Percentiles rank a stretch among this genome's conserved stretches.
phyloP scores from a whole-genome alignment of 140 eudicot genomes.

The Senecio squalidus region DNA sequence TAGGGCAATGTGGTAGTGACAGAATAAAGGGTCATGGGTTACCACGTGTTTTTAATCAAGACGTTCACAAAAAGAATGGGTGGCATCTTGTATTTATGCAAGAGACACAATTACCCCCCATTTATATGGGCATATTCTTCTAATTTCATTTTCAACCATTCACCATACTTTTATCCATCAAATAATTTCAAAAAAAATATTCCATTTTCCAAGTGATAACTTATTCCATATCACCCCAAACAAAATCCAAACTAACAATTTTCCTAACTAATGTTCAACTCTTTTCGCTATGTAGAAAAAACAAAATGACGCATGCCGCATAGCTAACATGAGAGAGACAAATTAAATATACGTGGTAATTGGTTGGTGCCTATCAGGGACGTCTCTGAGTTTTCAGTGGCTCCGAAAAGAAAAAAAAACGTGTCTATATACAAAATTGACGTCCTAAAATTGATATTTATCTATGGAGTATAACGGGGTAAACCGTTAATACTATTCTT shows the following conservation, averaged over 20 bases:
- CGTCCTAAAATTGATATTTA: too few species aligned
- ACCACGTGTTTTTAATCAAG: constrained; percentile 19
- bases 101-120: constrained; percentile 23
- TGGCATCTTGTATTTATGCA: constrained; percentile 47
- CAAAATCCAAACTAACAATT: constrained; percentile 15
- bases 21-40: constrained; percentile 30
- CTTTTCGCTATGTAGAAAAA: too few species aligned
- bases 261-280: constrained; percentile 17
- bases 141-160: constrained; percentile 37
- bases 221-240: constrained; percentile 24
- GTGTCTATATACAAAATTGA: too few species aligned
- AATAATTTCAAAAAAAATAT: constrained; percentile 19
- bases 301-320: too few species aligned
- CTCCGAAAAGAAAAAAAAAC: too few species aligned
- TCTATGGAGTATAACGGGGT: too few species aligned
- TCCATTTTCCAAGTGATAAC: constrained; percentile 30
- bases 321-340: too few species aligned
- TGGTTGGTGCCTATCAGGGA: too few species aligned
- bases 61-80: constrained; percentile 31
- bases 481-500: too few species aligned
- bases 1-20: constrained; percentile 29
- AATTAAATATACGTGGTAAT: too few species aligned
- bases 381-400: too few species aligned
- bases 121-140: constrained; percentile 44
- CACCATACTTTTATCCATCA: constrained; percentile 31